phyloP scores from a whole-genome alignment of 805 yeast species.

The Yamadazyma sp. region DNA sequence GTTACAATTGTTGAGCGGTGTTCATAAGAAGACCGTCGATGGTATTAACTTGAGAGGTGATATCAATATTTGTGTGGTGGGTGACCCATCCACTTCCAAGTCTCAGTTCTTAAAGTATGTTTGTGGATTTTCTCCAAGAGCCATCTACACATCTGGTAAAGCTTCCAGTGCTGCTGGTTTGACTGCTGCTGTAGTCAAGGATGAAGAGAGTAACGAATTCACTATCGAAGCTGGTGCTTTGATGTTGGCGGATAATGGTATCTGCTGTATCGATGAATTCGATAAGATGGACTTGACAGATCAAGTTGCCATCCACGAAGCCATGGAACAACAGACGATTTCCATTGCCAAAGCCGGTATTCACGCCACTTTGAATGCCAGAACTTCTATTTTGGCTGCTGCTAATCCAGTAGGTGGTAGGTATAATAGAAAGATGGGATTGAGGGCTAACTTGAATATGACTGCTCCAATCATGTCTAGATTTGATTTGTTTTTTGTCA shows the following conservation, averaged over 20 bases:
- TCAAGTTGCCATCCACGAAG: constrained; percentile 98
- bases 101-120: constrained; percentile 95
- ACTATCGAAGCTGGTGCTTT: constrained; percentile 98
- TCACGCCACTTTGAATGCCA: constrained; percentile 94
- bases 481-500: constrained; percentile 92
- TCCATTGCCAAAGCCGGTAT: constrained; percentile 99
- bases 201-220: constrained; percentile 95
- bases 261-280: constrained; percentile 97
- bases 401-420: constrained; percentile 98
- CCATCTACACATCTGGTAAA: constrained; percentile 96
- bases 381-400: constrained; percentile 97
- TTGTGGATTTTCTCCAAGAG: constrained; percentile 85
- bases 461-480: constrained; percentile 99
- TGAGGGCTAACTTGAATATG: constrained; percentile 87
- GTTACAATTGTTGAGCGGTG: constrained; percentile 90
- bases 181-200: constrained; percentile 96
- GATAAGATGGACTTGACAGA: constrained; percentile 96
- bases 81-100: constrained; percentile 97
- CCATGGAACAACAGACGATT: constrained; percentile 99
- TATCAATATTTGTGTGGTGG: constrained; percentile 92
- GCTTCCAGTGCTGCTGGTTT: constrained; percentile 99
- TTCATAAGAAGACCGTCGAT: constrained; percentile 88
- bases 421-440: constrained; percentile 81
- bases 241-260: constrained; percentile 97
- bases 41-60: constrained; percentile 96